Evolutionary conservation across 805 yeast species (phyloP).

Genomic region (Candida insectalens): DNA sequence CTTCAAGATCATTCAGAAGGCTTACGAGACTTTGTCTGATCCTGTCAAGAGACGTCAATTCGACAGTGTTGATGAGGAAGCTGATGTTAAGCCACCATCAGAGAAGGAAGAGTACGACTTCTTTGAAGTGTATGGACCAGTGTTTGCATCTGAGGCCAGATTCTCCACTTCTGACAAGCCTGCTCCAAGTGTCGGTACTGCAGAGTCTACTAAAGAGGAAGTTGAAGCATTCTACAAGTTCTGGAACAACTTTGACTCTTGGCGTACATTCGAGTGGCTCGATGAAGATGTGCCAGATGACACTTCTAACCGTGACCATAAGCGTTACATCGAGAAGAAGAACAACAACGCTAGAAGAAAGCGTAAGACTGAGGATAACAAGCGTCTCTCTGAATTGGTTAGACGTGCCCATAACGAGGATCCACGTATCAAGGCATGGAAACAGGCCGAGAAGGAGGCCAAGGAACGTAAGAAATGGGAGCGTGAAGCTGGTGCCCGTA

Average conservation of each 20-base stretch:
- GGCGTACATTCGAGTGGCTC: conserved; percentile 96
- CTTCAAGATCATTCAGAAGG: conserved; percentile 96
- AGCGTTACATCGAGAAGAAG: conserved; percentile 96
- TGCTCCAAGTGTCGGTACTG: conserved; percentile 71
- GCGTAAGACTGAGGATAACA: conserved; percentile 95
- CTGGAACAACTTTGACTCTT: conserved; percentile 92
- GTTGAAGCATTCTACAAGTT: conserved; percentile 84
- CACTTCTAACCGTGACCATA: conserved; percentile 97
- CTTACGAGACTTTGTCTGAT: conserved; percentile 83
- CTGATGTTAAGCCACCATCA: conserved; percentile 75
- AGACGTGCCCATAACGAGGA: conserved; percentile 85
- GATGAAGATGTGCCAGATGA: conserved; percentile 99
- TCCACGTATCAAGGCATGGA: conserved; percentile 90
- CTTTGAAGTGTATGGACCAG: conserved; percentile 87
- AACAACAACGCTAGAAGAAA: conserved; percentile 94
- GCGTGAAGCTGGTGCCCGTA: conserved; percentile 93
- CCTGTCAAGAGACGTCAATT: conserved; percentile 82
- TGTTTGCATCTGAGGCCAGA: conserved; percentile 82
- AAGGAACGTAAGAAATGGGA: conserved; percentile 96
- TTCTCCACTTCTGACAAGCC: conserved; percentile 81
- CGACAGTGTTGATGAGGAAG: conserved; percentile 89
- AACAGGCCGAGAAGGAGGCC: conserved; percentile 89
- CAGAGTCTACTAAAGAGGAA: conserved; percentile 60
- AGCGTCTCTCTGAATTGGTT: conserved; percentile 75
- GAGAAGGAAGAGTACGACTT: conserved; percentile 41